Evolutionary conservation across 768 basidiomycete genomes (phyloP).

Genomic region (Trichaptum fuscoviolaceum): DNA sequence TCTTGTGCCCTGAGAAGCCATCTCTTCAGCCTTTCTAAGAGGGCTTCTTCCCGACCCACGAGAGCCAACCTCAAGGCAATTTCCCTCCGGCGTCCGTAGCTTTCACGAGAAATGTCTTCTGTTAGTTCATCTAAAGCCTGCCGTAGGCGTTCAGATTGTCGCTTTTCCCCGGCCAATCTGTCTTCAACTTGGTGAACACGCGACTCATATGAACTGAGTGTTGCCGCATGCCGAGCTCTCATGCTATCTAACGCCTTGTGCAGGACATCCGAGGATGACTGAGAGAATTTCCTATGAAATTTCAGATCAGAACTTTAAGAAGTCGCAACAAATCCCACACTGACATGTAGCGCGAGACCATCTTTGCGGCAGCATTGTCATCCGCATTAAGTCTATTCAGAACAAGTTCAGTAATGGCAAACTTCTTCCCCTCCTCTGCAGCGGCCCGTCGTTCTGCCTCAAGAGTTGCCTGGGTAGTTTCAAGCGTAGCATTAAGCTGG

Average conservation of each 20-base stretch:
- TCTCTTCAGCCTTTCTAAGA: slow-evolving; percentile 47
- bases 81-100: slow-evolving; percentile 68
- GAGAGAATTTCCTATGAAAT: slow-evolving; percentile 70
- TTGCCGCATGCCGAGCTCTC: slow-evolving; percentile 57
- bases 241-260: slow-evolving; percentile 55
- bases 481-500: slow-evolving; percentile 40
- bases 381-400: slow-evolving; percentile 54
- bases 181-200: slow-evolving; percentile 42
- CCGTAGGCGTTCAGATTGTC: slow-evolving; percentile 45
- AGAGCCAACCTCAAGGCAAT: slow-evolving; percentile 58
- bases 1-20: slow-evolving; percentile 54
- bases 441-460: slow-evolving; percentile 41
- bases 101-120: slow-evolving; percentile 64
- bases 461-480: slow-evolving; percentile 33
- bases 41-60: slow-evolving; percentile 57
- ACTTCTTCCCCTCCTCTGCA: slow-evolving; percentile 37
- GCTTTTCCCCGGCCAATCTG: slow-evolving; percentile 38
- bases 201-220: slow-evolving; percentile 47
- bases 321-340: slow-evolving; percentile 18
- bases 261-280: slow-evolving; percentile 61
- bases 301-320: background rate
- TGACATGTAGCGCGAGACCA: slow-evolving; percentile 84
- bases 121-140: slow-evolving; percentile 63
- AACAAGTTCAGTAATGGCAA: slow-evolving; percentile 43
- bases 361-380: slow-evolving; percentile 71